Evolutionary conservation across 1,284 basidiomycete genomes (phyloP).

Genomic region (Boletus albobrunnescens): DNA sequence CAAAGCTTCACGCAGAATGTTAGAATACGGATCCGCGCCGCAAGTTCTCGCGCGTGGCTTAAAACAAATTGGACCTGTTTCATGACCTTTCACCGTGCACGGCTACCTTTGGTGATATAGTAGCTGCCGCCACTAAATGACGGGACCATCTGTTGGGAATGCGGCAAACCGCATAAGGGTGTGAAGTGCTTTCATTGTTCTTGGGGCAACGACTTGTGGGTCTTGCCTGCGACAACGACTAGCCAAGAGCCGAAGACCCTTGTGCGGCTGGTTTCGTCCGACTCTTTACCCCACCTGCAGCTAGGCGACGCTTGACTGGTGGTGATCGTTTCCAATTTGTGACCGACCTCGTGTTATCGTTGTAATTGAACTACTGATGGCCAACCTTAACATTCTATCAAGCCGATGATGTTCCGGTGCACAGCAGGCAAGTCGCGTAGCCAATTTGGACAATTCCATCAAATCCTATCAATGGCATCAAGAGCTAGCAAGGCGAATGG

Average conservation of each 20-base stretch:
- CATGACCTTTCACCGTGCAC: conserved; percentile 16
- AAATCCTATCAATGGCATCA: conserved; percentile 8
- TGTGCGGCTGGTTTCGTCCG: conserved; percentile 3
- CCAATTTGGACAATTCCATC: conserved; percentile 5
- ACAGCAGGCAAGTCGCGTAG: conserved; percentile 2
- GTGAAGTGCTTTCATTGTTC: conserved; percentile 9
- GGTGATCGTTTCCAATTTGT: conserved; percentile 16
- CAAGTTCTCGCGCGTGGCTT: conserved; percentile 9
- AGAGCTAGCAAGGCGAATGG: conserved; percentile 14
- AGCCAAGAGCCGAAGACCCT: conserved; percentile 22
- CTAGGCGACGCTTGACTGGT: conserved; percentile 22
- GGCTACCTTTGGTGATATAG: conserved; percentile 15
- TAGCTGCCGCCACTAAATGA: conserved; percentile 3
- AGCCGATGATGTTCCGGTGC: conserved; percentile 6
- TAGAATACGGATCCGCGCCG: conserved; percentile 13
- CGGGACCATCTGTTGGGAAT: background rate
- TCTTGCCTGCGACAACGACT: conserved; percentile 6
- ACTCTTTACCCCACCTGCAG: conserved; percentile 13
- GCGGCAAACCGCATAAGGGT: conserved; percentile 3
- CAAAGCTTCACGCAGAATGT: conserved; percentile 3
- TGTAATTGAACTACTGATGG: conserved; percentile 16
- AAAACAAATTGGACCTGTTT: conserved; percentile 9
- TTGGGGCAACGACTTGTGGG: conserved; percentile 14
- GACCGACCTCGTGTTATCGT: conserved; percentile 23
- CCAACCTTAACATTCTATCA: conserved; percentile 16